Conservation (phyloP, 495 filamentous ascomycete genomes). For the Penicillium samsonianum region DNA sequence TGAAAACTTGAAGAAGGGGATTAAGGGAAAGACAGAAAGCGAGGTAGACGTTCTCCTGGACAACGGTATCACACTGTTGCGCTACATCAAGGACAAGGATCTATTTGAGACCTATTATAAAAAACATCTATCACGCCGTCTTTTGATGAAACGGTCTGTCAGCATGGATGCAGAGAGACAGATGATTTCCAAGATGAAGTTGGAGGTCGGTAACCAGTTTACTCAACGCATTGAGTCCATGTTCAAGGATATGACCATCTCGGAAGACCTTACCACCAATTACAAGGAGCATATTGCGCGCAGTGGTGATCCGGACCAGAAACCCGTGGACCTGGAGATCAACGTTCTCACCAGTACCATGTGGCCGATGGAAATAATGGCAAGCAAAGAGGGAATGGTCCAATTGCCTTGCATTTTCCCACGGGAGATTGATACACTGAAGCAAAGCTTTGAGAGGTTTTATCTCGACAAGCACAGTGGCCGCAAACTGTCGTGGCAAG, state of each 20-base stretch:
- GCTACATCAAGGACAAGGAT: slow-evolving; percentile 89
- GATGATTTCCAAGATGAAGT: slow-evolving; percentile 95
- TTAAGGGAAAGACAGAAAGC: slow-evolving; percentile 86
- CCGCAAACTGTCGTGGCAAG: slow-evolving; percentile 81
- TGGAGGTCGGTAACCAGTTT: slow-evolving; percentile 92
- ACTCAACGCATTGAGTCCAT: slow-evolving; percentile 91
- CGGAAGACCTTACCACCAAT: slow-evolving; percentile 75
- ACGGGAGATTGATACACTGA: slow-evolving; percentile 69
- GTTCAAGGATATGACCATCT: slow-evolving; percentile 96
- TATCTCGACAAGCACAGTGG: slow-evolving; percentile 88
- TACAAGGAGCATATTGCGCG: slow-evolving; percentile 70
- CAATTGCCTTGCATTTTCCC: slow-evolving; percentile 67
- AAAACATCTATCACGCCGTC: slow-evolving; percentile 85
- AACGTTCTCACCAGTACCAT: slow-evolving; percentile 88
- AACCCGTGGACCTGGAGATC: slow-evolving; percentile 74
- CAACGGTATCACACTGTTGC: slow-evolving; percentile 82
- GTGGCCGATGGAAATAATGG: slow-evolving; percentile 90
- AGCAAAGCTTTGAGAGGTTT: slow-evolving; percentile 85
- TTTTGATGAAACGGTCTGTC: slow-evolving; percentile 82
- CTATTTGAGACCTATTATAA: slow-evolving; percentile 98
- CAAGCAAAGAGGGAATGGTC: slow-evolving; percentile 55
- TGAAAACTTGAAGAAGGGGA: slow-evolving; percentile 90
- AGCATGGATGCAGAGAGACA: slow-evolving; percentile 90
- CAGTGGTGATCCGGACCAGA: slow-evolving; percentile 64
- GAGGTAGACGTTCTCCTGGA: slow-evolving; percentile 89